phyloP scores from a whole-genome alignment of 2,329 filamentous ascomycete genomes.

The Arthrocladium fulminans region DNA sequence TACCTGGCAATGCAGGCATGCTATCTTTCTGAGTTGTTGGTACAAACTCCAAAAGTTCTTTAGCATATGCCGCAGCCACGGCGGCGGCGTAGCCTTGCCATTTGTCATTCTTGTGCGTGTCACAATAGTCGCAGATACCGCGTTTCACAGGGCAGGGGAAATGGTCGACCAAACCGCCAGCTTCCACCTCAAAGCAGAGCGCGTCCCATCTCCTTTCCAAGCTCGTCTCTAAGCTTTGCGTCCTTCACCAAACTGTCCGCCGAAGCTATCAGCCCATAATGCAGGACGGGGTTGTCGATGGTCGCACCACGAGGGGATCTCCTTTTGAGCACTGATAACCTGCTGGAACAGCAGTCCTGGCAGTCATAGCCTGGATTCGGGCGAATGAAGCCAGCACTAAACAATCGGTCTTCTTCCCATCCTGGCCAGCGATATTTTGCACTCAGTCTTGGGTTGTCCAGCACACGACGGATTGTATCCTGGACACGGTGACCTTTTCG shows the following conservation, averaged over 20 bases:
- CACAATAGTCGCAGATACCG: conserved; percentile 14
- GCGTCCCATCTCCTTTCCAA: background rate
- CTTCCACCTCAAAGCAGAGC: conserved; percentile 16
- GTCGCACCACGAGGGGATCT: background rate
- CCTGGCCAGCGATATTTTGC: conserved; percentile 14
- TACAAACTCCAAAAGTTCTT: conserved; percentile 12
- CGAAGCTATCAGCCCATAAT: conserved; percentile 24
- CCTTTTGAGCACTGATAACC: background rate
- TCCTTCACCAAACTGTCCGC: conserved; percentile 13
- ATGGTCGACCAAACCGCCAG: conserved; percentile 10
- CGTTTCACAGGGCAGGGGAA: conserved; percentile 15
- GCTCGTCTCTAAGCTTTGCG: conserved; percentile 14
- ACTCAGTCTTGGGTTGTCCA: background rate
- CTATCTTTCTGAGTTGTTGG: too few species aligned
- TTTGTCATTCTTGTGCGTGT: conserved; percentile 15
- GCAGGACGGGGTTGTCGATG: conserved; percentile 15
- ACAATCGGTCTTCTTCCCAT: background rate
- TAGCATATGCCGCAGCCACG: conserved; percentile 11
- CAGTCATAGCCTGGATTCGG: background rate
- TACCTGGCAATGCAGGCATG: too few species aligned
- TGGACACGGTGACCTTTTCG: conserved; percentile 14
- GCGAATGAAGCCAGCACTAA: background rate
- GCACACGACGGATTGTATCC: background rate
- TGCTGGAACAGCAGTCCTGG: background rate
- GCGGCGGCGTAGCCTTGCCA: conserved; percentile 14